phyloP scores from a whole-genome alignment of 345 rosid species.

The Dipteronia dyeriana region DNA sequence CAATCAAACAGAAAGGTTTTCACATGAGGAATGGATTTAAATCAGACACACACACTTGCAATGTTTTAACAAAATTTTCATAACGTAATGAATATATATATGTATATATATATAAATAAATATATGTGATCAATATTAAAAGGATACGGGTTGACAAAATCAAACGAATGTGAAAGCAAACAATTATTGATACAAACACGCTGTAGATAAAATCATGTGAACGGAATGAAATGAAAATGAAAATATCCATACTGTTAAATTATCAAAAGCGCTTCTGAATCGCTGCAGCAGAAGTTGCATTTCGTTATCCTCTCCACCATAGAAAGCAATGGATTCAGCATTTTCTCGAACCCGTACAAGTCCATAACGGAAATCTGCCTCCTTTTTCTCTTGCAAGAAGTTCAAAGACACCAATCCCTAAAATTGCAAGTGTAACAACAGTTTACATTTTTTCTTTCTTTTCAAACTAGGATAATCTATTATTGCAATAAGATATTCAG shows the following conservation, averaged over 20 bases:
- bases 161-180: neutral
- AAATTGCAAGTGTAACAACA: slow-evolving; percentile 24
- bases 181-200: neutral
- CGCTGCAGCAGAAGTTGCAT: slow-evolving; percentile 86
- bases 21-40: neutral
- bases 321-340: slow-evolving; percentile 97
- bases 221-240: slow-evolving; percentile 20
- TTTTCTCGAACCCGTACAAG: slow-evolving; percentile 96
- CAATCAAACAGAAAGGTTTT: neutral
- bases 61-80: neutral
- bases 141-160: neutral
- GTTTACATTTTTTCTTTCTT: neutral
- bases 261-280: slow-evolving; percentile 83
- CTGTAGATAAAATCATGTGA: neutral
- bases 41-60: neutral
- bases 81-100: neutral
- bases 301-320: slow-evolving; percentile 90
- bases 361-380: slow-evolving; percentile 95
- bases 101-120: neutral
- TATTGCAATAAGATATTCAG: neutral
- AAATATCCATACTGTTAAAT: slow-evolving; percentile 56
- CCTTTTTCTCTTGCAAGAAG: slow-evolving; percentile 98
- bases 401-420: slow-evolving; percentile 88
- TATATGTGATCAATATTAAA: neutral
- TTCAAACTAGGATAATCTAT: neutral